Evolutionary conservation across 306 rosid genomes (phyloP).

Genomic region (Gillenia trifoliata): DNA sequence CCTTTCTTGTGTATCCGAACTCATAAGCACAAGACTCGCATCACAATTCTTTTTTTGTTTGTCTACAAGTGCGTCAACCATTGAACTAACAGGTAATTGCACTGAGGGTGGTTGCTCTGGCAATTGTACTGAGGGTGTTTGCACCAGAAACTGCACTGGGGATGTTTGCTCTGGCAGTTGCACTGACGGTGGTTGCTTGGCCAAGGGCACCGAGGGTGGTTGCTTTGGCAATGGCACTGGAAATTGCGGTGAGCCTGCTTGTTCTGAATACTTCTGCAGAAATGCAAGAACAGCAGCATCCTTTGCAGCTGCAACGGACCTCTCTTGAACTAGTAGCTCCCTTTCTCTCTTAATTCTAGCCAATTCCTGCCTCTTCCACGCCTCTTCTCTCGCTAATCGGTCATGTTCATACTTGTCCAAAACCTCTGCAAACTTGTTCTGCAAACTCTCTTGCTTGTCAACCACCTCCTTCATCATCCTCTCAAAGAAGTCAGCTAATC

Average conservation of each 20-base stretch:
- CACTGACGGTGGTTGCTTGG: slow-evolving; percentile 9
- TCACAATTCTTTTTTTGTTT: slow-evolving; percentile 32
- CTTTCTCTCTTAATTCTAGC: slow-evolving; percentile 53
- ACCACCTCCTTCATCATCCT: slow-evolving; percentile 62
- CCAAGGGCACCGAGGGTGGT: no score
- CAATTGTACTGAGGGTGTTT: not conserved
- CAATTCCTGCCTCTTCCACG: slow-evolving; percentile 65
- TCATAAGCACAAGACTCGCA: slow-evolving; percentile 5
- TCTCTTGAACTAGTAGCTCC: slow-evolving; percentile 60
- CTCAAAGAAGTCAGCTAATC: slow-evolving; percentile 39
- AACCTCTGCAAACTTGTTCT: slow-evolving; percentile 56
- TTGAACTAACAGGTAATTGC: slow-evolving; percentile 13
- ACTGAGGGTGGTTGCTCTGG: not conserved
- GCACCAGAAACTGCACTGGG: slow-evolving; percentile 25
- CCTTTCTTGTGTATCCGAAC: slow-evolving; percentile 29
- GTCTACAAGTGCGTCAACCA: slow-evolving; percentile 10
- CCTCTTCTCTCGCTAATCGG: slow-evolving; percentile 65
- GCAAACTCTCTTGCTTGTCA: slow-evolving; percentile 65
- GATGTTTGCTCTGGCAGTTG: slow-evolving; percentile 32
- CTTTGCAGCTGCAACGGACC: slow-evolving; percentile 68
- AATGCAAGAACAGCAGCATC: slow-evolving; percentile 69
- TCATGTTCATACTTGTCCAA: slow-evolving; percentile 65
- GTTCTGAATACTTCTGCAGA: slow-evolving; percentile 49
- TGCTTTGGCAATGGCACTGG: slow-evolving; percentile 33
- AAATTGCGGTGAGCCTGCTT: slow-evolving; percentile 24